Conservation (phyloP, 2,329 filamentous ascomycete species). For the Leptographium wingfieldii region DNA sequence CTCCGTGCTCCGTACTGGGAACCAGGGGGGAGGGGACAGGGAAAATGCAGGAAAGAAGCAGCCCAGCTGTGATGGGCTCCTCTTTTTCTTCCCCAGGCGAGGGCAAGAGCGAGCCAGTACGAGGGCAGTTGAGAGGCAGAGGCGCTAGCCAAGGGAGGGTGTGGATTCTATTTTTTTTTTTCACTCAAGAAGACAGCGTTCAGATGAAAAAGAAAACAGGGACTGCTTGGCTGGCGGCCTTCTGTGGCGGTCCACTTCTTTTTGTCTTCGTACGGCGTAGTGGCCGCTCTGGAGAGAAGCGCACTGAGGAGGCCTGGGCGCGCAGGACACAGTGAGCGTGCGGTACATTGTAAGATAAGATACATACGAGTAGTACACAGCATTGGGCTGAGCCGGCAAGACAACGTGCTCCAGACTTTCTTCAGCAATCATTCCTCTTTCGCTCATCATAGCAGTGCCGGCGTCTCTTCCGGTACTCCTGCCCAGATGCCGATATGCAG, state of each 20-base stretch:
- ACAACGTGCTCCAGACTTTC: not conserved
- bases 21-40: not conserved
- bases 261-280: not conserved
- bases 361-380: not conserved
- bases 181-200: not conserved
- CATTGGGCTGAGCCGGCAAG: not conserved
- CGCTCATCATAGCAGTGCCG: too few relatives aligned
- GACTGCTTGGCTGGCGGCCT: not conserved
- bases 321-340: not conserved
- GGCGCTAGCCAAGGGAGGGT: not conserved
- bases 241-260: not conserved
- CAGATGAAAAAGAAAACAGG: not conserved
- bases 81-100: not conserved
- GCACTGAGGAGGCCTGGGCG: not conserved
- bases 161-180: not conserved
- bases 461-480: too few relatives aligned
- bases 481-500: not conserved
- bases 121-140: not conserved
- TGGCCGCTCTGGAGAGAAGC: not conserved
- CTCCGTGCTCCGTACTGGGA: not conserved
- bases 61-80: not conserved
- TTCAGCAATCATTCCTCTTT: too few relatives aligned
- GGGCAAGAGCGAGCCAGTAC: not conserved
- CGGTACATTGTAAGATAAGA: not conserved
- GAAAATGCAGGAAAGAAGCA: not conserved